Conservation (phyloP, 768 basidiomycete species). For the Naematelia encephala region DNA sequence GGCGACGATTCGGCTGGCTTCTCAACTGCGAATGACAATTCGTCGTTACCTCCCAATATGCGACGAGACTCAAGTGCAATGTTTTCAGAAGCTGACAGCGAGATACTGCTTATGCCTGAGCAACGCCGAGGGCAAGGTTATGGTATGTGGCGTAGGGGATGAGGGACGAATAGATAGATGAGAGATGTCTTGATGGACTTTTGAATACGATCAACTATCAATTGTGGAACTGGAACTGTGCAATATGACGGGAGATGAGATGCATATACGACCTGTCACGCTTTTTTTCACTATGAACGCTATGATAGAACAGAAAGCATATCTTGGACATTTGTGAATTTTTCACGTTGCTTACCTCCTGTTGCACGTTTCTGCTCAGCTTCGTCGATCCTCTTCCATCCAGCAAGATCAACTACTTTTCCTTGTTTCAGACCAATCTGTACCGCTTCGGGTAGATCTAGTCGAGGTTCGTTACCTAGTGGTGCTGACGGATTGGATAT, state of each 20-base stretch:
- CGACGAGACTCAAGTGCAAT: slow-evolving; percentile 21
- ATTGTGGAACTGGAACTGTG: background rate
- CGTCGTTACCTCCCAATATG: slow-evolving; percentile 27
- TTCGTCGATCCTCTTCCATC: slow-evolving; percentile 71
- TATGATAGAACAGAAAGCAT: slow-evolving; percentile 49
- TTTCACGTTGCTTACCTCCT: slow-evolving; percentile 53
- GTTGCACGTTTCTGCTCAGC: slow-evolving; percentile 65
- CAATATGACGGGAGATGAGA: background rate
- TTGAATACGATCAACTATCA: slow-evolving; percentile 1
- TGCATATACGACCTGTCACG: background rate
- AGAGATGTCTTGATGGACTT: slow-evolving; percentile 1
- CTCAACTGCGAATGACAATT: slow-evolving; percentile 9
- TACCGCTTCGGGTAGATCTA: slow-evolving; percentile 53
- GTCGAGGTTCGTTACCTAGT: slow-evolving; percentile 47
- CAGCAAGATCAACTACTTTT: slow-evolving; percentile 61
- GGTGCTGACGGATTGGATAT: background rate
- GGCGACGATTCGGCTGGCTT: slow-evolving; percentile 20
- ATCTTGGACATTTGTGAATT: slow-evolving; percentile 51
- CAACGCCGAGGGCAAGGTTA: background rate
- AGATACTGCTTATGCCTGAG: slow-evolving; percentile 29
- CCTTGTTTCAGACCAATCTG: slow-evolving; percentile 52
- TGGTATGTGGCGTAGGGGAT: background rate
- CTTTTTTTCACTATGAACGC: no score
- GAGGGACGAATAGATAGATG: background rate
- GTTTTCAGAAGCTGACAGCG: slow-evolving; percentile 37